A percentile compares a stretch with the other conserved stretches of the same genome.
Evolutionary conservation across 139 green algal genomes (phyloP).

Genomic region (Chloropicon primus): DNA sequence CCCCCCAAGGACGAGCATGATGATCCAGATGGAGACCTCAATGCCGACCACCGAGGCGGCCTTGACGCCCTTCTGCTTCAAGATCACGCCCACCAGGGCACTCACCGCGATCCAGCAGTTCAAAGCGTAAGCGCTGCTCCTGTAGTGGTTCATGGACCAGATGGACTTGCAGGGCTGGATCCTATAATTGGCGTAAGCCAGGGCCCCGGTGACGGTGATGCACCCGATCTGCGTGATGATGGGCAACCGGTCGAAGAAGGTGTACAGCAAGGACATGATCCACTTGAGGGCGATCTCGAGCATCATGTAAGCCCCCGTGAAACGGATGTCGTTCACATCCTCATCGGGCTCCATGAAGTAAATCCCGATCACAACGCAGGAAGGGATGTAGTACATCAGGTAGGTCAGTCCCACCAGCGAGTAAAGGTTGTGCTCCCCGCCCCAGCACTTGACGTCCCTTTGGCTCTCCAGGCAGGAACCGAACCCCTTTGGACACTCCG

Average conservation of each 20-base stretch:
- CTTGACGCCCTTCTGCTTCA: not conserved
- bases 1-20: not conserved
- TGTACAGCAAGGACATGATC: not conserved
- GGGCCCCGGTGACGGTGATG: not conserved
- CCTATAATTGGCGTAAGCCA: not conserved
- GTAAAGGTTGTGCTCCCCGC: not conserved
- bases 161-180: not conserved
- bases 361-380: not conserved
- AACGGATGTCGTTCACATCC: not conserved
- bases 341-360: not conserved
- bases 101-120: not conserved
- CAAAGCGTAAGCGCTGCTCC: not conserved
- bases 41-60: not conserved
- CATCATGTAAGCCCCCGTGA: not conserved
- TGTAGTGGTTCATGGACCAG: not conserved
- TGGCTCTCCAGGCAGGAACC: not conserved
- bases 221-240: not conserved
- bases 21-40: not conserved
- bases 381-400: not conserved
- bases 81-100: not conserved
- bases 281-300: not conserved
- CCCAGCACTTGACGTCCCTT: not conserved
- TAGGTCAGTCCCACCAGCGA: not conserved
- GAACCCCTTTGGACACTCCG: not conserved
- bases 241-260: not conserved